phyloP scores from a whole-genome alignment of 495 filamentous ascomycete genomes.

The Penicillium cosmopolitanum region DNA sequence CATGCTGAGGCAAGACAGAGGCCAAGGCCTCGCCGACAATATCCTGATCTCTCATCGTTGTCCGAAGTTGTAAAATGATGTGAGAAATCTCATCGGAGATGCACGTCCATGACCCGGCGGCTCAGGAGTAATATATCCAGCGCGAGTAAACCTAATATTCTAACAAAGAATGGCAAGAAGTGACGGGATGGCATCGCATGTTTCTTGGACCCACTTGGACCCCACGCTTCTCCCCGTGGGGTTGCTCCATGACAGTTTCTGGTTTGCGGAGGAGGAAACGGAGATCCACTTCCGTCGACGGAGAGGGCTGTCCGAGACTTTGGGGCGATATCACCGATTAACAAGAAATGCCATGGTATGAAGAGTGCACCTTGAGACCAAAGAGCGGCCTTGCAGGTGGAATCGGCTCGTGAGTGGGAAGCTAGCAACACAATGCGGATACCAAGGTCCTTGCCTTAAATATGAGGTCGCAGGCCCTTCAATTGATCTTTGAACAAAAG shows the following conservation, averaged over 20 bases:
- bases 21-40: conserved; percentile 25
- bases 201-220: not conserved
- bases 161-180: not conserved
- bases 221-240: conserved; percentile 12
- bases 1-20: conserved; percentile 36
- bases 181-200: not conserved
- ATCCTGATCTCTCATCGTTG: conserved; percentile 24
- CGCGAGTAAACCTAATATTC: not conserved
- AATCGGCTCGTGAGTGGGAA: not conserved
- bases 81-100: not conserved
- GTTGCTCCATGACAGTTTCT: not conserved
- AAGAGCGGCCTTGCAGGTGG: not conserved
- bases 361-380: too few species aligned
- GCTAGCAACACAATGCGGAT: not conserved
- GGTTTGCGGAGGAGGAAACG: conserved; percentile 1
- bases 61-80: not conserved
- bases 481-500: not conserved
- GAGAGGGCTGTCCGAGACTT: not conserved
- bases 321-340: not conserved
- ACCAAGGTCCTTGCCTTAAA: not conserved
- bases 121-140: not conserved
- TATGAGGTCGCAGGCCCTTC: not conserved
- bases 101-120: not conserved
- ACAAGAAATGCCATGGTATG: too few species aligned
- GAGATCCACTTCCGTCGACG: not conserved